Evolutionary conservation across 768 basidiomycete genomes (phyloP).

Genomic region (Butyriboletus loyo): DNA sequence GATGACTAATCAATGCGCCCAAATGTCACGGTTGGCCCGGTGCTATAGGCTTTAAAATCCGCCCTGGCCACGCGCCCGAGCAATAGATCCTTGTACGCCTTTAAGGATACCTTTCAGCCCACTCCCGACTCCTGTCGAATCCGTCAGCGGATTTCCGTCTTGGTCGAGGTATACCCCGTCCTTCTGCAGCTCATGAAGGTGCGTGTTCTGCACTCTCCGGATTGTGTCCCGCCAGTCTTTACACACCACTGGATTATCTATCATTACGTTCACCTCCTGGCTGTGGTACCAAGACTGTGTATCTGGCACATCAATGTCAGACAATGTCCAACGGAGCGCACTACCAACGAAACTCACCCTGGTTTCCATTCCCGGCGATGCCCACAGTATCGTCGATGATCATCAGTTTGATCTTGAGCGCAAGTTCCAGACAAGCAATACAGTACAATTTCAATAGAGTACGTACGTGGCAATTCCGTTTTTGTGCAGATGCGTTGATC

Average conservation of each 20-base stretch:
- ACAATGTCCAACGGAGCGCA: neutral
- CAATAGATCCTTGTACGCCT: conserved; percentile 41
- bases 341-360: conserved; percentile 35
- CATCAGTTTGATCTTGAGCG: conserved; percentile 55
- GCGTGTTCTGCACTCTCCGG: conserved; percentile 55
- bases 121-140: conserved; percentile 37
- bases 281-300: conserved; percentile 73
- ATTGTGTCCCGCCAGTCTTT: conserved; percentile 54
- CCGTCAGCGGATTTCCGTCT: conserved; percentile 39
- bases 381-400: conserved; percentile 61
- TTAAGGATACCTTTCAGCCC: conserved; percentile 40
- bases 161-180: conserved; percentile 59
- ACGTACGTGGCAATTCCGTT: conserved; percentile 65
- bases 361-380: conserved; percentile 71
- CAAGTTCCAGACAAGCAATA: neutral
- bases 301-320: conserved; percentile 32
- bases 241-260: conserved; percentile 52
- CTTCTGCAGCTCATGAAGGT: conserved; percentile 40
- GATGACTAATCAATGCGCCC: conserved; percentile 12
- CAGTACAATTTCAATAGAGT: neutral
- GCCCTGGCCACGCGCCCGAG: conserved; percentile 41
- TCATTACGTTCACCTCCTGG: conserved; percentile 65
- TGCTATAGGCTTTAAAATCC: conserved; percentile 36
- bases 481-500: conserved; percentile 61
- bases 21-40: neutral